These are phyloP conservation scores for Scleroderma citrinum DNA, from an alignment of 768 basidiomycete species.

Conservation along the genomic window DNA sequence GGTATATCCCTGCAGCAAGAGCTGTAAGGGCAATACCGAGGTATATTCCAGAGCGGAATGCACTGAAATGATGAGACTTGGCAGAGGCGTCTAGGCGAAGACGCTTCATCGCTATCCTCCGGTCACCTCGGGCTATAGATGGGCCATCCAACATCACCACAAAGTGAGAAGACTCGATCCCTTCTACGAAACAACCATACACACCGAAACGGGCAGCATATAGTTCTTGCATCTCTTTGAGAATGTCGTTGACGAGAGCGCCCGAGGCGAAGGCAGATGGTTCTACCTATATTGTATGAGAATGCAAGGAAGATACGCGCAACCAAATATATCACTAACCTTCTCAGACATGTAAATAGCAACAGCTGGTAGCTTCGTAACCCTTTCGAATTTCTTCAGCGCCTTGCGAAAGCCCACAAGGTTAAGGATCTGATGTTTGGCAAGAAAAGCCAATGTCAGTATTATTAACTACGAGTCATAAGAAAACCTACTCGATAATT, in stretches of 20 bases:
- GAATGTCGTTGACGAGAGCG: constrained; percentile 54
- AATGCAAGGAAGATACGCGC: background rate
- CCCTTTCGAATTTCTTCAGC: constrained; percentile 81
- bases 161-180: background rate
- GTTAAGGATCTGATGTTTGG: constrained; percentile 62
- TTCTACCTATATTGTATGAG: constrained; percentile 46
- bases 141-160: background rate
- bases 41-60: constrained; percentile 67
- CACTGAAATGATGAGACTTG: constrained; percentile 63
- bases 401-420: constrained; percentile 86
- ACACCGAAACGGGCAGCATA: constrained; percentile 75
- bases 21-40: constrained; percentile 73
- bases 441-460: background rate
- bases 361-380: constrained; percentile 65
- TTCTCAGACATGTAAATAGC: constrained; percentile 78
- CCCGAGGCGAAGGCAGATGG: constrained; percentile 63
- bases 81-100: constrained; percentile 49
- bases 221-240: constrained; percentile 68
- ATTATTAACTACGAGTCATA: background rate
- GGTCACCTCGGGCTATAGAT: constrained; percentile 56
- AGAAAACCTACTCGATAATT: constrained; percentile 71
- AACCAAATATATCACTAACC: constrained; percentile 30
- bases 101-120: constrained; percentile 65
- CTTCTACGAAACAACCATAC: constrained; percentile 17
- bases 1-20: constrained; percentile 58